These are phyloP conservation scores for Bipolaris bicolor DNA, from an alignment of 2,329 filamentous ascomycete genomes.

Conservation along the genomic window DNA sequence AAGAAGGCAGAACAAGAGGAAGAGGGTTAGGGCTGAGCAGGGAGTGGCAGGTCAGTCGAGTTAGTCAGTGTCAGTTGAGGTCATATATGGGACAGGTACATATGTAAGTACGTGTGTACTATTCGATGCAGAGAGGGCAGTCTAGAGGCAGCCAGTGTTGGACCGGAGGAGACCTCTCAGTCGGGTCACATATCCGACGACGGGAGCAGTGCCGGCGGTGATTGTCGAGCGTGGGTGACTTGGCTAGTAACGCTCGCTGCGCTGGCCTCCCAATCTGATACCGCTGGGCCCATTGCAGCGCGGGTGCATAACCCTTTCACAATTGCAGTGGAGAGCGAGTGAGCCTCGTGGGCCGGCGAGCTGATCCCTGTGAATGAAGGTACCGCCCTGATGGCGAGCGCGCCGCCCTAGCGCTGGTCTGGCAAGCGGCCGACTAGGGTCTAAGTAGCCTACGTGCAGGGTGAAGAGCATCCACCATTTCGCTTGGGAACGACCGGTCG, in stretches of 20 bases:
- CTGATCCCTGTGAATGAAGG: conserved; percentile 34
- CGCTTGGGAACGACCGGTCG: conserved; percentile 20
- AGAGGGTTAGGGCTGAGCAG: no score
- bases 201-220: conserved; percentile 25
- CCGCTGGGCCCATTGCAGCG: conserved; percentile 36
- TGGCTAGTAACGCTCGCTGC: conserved; percentile 33
- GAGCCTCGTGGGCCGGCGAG: conserved; percentile 42
- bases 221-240: conserved; percentile 27
- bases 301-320: conserved; percentile 45
- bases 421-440: conserved; percentile 34
- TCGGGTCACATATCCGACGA: conserved; percentile 23
- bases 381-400: conserved; percentile 41
- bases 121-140: not conserved
- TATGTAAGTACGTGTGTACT: conserved; percentile 1
- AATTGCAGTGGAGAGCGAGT: conserved; percentile 44
- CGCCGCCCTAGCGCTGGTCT: conserved; percentile 36
- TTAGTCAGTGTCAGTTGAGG: no score
- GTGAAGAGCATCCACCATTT: conserved; percentile 28
- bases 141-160: conserved; percentile 35
- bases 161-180: conserved; percentile 31
- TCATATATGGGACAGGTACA: not conserved
- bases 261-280: conserved; percentile 33
- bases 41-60: not conserved
- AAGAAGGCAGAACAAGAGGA: no score
- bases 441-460: conserved; percentile 23